Evolutionary conservation across 345 rosid genomes (phyloP).

Genomic region (Corchorus olitorius): DNA sequence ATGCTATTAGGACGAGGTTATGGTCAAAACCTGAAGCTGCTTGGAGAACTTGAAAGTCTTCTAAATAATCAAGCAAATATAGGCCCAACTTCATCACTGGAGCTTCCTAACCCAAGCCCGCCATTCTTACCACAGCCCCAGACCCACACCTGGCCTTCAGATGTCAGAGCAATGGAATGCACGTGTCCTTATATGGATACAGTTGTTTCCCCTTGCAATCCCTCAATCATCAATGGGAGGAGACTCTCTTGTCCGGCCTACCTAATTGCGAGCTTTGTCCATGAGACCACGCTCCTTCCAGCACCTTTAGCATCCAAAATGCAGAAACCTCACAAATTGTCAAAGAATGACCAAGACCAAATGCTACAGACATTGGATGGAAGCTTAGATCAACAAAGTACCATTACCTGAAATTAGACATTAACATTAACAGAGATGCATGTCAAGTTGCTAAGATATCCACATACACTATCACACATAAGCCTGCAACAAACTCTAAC

Average conservation of each 20-base stretch:
- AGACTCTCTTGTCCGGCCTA: conserved; percentile 57
- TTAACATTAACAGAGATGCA: conserved; percentile 14
- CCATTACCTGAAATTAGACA: conserved; percentile 57
- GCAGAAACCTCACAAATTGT: conserved; percentile 55
- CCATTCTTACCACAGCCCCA: conserved; percentile 91
- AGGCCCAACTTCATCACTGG: conserved; percentile 64
- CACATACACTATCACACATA: not conserved
- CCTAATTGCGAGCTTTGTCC: conserved; percentile 89
- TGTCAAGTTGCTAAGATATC: not conserved
- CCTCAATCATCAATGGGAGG: conserved; percentile 54
- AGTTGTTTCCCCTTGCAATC: conserved; percentile 50
- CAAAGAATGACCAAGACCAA: conserved; percentile 94
- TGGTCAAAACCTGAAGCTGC: conserved; percentile 77
- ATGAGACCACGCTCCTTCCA: conserved; percentile 46
- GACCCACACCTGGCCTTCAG: conserved; percentile 69
- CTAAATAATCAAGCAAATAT: conserved; percentile 50
- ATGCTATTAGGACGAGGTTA: conserved; percentile 53
- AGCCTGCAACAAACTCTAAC: conserved; percentile 24
- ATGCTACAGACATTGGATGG: conserved; percentile 43
- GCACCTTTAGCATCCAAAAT: conserved; percentile 27
- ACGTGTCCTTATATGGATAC: conserved; percentile 68
- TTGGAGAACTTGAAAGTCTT: conserved; percentile 55
- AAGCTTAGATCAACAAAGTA: conserved; percentile 42
- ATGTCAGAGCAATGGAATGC: conserved; percentile 67
- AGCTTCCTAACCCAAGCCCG: conserved; percentile 79